Evolutionary conservation across 306 rosid genomes (phyloP).

Genomic region (cucumber (Cucumis sativus)): Cucumber_9930_V3 NC_026660.2:2264501-2265000

Average conservation of each 20-base stretch:
- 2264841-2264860: not conserved
- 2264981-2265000: no score
- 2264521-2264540: constrained; percentile 63
- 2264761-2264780: not conserved
- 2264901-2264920: no score
- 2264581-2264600: constrained; percentile 20
- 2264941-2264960: no score
- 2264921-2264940: no score
- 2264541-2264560: constrained; percentile 59
- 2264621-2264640: constrained; percentile 66
- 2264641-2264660: constrained; percentile 58
- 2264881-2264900: not conserved
- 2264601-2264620: constrained; percentile 44
- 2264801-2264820: not conserved
- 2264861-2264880: not conserved
- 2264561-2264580: constrained; percentile 38
- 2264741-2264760: constrained; percentile 13
- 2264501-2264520: constrained; percentile 39
- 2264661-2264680: not conserved
- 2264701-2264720: not conserved
- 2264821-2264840: not conserved
- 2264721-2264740: not conserved
- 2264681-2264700: not conserved
- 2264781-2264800: not conserved
- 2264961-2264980: no score